Percentiles rank a stretch among this genome's conserved stretches.
Evolutionary conservation across 306 rosid genomes (phyloP).

Genomic region (Cicer cuneatum): DNA sequence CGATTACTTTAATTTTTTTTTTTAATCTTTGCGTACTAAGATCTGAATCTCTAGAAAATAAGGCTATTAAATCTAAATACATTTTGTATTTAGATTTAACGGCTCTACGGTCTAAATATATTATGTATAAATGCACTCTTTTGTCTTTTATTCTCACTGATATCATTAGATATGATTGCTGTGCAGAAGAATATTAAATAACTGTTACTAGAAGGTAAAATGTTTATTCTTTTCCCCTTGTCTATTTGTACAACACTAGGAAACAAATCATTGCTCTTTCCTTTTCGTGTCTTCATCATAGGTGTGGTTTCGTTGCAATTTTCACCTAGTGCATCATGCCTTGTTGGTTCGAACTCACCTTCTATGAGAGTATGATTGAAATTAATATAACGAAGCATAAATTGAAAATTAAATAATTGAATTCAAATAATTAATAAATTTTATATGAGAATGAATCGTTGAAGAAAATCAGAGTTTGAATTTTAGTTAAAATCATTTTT

Average conservation of each 20-base stretch:
- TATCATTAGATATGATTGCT: slow-evolving; percentile 3
- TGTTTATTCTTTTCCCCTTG: background rate
- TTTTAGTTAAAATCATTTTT: no score
- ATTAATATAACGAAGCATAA: background rate
- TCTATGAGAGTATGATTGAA: slow-evolving; percentile 1
- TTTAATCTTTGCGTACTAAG: background rate
- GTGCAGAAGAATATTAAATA: background rate
- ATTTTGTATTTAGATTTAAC: no score
- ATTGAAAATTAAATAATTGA: background rate
- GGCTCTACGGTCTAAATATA: background rate
- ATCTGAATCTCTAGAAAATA: no score
- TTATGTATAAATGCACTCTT: background rate
- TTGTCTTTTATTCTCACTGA: slow-evolving; percentile 2
- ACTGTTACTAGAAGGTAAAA: background rate
- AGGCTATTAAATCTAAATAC: no score
- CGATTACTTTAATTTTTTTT: background rate
- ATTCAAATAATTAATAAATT: no score
- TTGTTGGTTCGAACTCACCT: slow-evolving; percentile 10
- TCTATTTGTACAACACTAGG: background rate
- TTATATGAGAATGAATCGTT: rapidly evolving
- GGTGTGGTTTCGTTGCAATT: background rate
- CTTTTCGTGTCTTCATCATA: slow-evolving; percentile 37
- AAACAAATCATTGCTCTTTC: slow-evolving; percentile 38
- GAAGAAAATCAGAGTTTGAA: rapidly evolving
- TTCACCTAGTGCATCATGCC: slow-evolving; percentile 23